Percentiles rank a stretch among this genome's conserved stretches.
Evolutionary conservation across 2,329 filamentous ascomycete species (phyloP).

Genomic region (Penicillium fuscoglaucum): DNA sequence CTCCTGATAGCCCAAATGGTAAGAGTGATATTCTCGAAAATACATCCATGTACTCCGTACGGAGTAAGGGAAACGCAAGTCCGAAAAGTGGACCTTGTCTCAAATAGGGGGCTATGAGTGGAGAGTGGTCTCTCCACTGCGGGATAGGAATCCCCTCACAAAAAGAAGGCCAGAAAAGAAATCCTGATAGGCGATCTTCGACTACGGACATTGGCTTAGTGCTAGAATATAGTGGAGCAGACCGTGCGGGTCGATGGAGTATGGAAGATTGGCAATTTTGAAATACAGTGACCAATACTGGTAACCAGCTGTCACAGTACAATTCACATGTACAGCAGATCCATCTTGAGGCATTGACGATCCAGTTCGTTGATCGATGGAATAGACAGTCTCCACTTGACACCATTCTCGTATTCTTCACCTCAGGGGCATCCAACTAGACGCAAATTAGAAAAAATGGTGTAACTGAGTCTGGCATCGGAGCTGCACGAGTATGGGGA

Average conservation of each 20-base stretch:
- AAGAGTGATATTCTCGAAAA: not conserved
- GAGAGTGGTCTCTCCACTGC: conserved; percentile 1
- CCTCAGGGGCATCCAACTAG: not conserved
- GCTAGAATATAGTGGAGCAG: conserved; percentile 6
- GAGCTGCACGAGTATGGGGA: not conserved
- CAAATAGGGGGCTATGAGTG: not conserved
- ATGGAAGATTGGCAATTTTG: not conserved
- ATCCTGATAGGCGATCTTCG: not conserved
- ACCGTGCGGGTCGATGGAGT: conserved; percentile 10
- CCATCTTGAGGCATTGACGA: conserved; percentile 8
- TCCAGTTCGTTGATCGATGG: conserved; percentile 11
- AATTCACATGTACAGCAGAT: not conserved
- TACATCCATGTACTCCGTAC: not conserved
- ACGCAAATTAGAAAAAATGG: not conserved
- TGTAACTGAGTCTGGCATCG: not conserved
- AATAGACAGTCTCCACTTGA: not conserved
- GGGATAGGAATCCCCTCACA: not conserved
- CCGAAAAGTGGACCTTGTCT: not conserved
- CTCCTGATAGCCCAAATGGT: not conserved
- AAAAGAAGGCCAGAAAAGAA: not conserved
- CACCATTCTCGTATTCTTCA: not conserved
- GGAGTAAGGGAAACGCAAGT: not conserved
- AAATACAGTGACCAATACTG: conserved; percentile 14
- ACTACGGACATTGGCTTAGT: conserved; percentile 3
- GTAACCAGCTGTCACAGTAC: conserved; percentile 6